These are phyloP conservation scores for Brachypodium distachyon DNA, from an alignment of 202 grass and related monocot genomes.

Conservation along the genomic window DNA sequence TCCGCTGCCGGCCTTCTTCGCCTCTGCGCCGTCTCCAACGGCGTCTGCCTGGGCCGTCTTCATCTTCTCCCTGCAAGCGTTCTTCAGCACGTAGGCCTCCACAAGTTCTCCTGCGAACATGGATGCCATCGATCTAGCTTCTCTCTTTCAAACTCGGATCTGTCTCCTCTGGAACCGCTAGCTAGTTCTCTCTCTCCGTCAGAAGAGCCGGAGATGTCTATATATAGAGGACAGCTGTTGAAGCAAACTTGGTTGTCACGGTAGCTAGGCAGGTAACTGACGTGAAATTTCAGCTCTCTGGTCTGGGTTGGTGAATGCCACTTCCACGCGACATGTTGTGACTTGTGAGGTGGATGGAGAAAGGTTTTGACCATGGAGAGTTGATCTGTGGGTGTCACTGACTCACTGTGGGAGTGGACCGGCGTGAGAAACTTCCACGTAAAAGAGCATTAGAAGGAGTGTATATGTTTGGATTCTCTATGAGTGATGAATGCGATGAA, in stretches of 20 bases:
- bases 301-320: background rate
- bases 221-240: background rate
- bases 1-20: background rate
- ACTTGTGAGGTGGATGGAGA: background rate
- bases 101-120: slow-evolving; percentile 23
- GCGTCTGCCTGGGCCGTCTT: background rate
- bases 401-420: background rate
- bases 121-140: slow-evolving; percentile 15
- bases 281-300: background rate
- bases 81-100: slow-evolving; percentile 31
- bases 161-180: background rate
- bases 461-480: too few relatives aligned
- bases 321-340: background rate
- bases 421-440: background rate
- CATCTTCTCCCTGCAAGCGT: slow-evolving; percentile 18
- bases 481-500: too few relatives aligned
- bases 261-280: background rate
- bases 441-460: background rate
- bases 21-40: background rate
- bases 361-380: background rate
- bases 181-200: background rate
- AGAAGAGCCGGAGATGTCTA: background rate
- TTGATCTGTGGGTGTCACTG: background rate
- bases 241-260: background rate
- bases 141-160: background rate